Conservation (phyloP, 768 basidiomycete genomes). For the Boletus vinaceobasis region DNA sequence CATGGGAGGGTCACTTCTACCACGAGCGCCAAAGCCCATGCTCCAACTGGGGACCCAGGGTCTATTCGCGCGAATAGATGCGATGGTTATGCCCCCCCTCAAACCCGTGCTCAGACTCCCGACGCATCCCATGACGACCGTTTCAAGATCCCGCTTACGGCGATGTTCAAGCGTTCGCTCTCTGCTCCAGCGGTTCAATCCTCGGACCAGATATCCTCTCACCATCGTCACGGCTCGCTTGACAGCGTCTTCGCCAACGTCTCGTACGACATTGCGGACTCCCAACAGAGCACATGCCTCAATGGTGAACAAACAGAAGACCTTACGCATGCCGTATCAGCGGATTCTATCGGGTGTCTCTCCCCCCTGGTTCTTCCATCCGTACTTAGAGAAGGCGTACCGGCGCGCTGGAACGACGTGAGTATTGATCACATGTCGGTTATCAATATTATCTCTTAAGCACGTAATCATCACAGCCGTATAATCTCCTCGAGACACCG, state of each 20-base stretch:
- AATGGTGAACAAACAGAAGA: constrained; percentile 24
- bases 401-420: constrained; percentile 35
- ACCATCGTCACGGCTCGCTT: constrained; percentile 23
- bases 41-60: neutral
- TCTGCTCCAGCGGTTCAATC: constrained; percentile 48
- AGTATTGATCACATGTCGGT: constrained; percentile 14
- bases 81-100: constrained; percentile 4
- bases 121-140: constrained; percentile 26
- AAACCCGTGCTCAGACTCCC: constrained; percentile 29
- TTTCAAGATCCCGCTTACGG: constrained; percentile 51
- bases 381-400: constrained; percentile 25
- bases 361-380: constrained; percentile 33
- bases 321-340: constrained; percentile 15
- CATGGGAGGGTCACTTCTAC: constrained; percentile 6
- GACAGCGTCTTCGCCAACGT: constrained; percentile 31
- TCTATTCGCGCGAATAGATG: neutral
- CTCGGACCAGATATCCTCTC: constrained; percentile 8
- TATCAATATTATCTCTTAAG: constrained; percentile 10
- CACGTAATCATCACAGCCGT: constrained; percentile 28
- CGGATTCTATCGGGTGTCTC: constrained; percentile 25
- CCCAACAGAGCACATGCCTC: constrained; percentile 12
- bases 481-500: constrained; percentile 33
- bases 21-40: neutral
- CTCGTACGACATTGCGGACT: constrained; percentile 29
- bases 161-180: constrained; percentile 63